These are phyloP conservation scores for Misopates orontium DNA, from an alignment of 257 asterid species.

Conservation along the genomic window DNA sequence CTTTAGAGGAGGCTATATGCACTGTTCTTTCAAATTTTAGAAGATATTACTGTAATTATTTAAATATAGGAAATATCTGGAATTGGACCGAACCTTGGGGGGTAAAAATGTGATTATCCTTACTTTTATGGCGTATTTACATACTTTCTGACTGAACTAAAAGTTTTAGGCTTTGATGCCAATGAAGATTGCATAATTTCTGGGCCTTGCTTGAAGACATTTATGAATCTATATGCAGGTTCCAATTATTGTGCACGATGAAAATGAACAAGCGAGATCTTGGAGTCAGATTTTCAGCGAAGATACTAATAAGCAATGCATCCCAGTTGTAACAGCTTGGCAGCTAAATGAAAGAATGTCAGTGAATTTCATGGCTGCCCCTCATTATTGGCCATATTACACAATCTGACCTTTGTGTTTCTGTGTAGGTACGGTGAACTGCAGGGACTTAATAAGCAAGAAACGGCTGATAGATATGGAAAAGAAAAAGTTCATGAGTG, in stretches of 20 bases:
- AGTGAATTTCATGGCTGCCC: constrained; percentile 9
- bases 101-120: too few species aligned
- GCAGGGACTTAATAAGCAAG: constrained; percentile 95
- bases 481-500: constrained; percentile 89
- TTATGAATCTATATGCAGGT: constrained; percentile 50
- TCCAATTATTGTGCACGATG: constrained; percentile 79
- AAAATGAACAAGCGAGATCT: constrained; percentile 70
- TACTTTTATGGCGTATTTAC: neutral
- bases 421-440: constrained; percentile 86
- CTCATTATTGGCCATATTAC: neutral
- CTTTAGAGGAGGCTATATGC: too few species aligned
- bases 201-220: neutral
- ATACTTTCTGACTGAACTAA: constrained; percentile 6
- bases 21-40: too few species aligned
- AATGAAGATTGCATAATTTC: neutral
- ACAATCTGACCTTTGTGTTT: constrained; percentile 12
- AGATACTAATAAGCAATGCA: constrained; percentile 81
- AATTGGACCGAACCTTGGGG: too few species aligned
- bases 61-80: too few species aligned
- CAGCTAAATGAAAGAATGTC: constrained; percentile 96
- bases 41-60: too few species aligned
- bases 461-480: constrained; percentile 95
- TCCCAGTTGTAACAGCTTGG: constrained; percentile 97
- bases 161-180: neutral
- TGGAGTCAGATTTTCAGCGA: constrained; percentile 97